These are phyloP conservation scores for Linderina pennispora DNA, from an alignment of 192 early-diverging fungal species.

Conservation along the genomic window DNA sequence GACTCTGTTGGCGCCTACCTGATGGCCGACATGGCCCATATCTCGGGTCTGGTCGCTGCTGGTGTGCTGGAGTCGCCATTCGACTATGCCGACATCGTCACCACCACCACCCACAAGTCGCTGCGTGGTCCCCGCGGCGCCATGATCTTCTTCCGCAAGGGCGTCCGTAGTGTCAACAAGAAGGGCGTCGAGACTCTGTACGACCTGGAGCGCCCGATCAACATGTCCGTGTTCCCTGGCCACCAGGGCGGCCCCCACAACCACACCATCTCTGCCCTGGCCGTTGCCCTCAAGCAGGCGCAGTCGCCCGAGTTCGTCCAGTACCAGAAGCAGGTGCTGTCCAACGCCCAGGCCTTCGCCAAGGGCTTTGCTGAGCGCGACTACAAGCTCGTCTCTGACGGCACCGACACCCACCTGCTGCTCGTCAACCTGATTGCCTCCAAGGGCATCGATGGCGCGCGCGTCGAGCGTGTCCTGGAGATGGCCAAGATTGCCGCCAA, in stretches of 20 bases:
- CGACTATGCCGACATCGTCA: constrained; percentile 92
- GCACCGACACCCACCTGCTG: constrained; percentile 94
- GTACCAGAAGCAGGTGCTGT: constrained; percentile 89
- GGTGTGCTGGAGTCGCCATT: constrained; percentile 85
- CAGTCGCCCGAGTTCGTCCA: constrained; percentile 77
- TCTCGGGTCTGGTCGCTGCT: constrained; percentile 87
- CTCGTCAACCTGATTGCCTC: constrained; percentile 76
- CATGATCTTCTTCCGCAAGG: constrained; percentile 98
- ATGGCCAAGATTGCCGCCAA: constrained; percentile 96
- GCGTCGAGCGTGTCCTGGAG: constrained; percentile 93
- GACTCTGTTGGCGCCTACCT: constrained; percentile 80
- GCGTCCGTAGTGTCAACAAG: constrained; percentile 79
- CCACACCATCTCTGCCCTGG: constrained; percentile 94
- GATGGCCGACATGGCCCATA: constrained; percentile 97
- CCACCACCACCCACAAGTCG: constrained; percentile 99
- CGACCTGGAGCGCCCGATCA: constrained; percentile 93
- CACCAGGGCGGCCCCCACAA: constrained; percentile 99
- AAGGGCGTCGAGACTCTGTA: constrained; percentile 86
- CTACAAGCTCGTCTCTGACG: constrained; percentile 84
- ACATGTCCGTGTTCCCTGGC: constrained; percentile 95
- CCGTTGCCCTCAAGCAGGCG: constrained; percentile 91
- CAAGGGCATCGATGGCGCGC: constrained; percentile 87
- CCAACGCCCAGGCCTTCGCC: constrained; percentile 88
- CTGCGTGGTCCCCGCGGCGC: constrained; percentile 96
- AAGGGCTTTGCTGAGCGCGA: constrained; percentile 59